Base-by-base conservation (phyloP, 2,329 filamentous ascomycete species). In the Cercospora citrullina region DNA sequence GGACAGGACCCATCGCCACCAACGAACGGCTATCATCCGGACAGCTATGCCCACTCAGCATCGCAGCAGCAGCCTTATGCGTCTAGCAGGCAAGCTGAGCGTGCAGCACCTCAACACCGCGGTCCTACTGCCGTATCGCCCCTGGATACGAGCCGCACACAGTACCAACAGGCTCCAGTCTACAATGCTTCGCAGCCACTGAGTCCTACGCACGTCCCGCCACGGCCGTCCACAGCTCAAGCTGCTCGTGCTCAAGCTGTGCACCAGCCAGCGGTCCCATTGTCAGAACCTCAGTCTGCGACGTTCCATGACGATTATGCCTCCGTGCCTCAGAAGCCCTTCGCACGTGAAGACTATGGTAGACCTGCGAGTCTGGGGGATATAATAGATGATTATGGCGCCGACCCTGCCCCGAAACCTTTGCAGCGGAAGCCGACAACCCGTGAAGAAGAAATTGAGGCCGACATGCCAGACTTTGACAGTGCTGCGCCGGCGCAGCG, bases 401-500 rank as follows among this genome's bases (percentile, higher is more conserved):
- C 66, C 63, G 64, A 66, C 9, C 33, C 68, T 30, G 21, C 63
- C 8, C 68, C 71, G 14, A 67, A 61, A n/a, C 66, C 60, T 51
- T 64, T 69, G 6, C 65, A 69, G 28, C 65, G 63, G 39, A 65
- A 64, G 10, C 72, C 68, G 9, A 72, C 65, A 8, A 73, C 75
- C 28, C 76, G 79, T 53, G 81, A 81, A 42, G 78, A 80, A 61
- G 79, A 80, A 60, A 79, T 81, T 61, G 84, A 87, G 60, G 82
- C 83, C 18, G 87, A 89, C 59, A 89, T 89, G 86, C 87, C 87
- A 2, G 85, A 90, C 71, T 89, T 89, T 72, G 86, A 88, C 74
- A 84, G 84, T 60, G 75, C 75, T 23, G 75, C 76, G 14, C 74
- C 75, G 5, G 65, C 69, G 14, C 72, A 74, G 66, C 66, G 68